Evolutionary conservation across 495 filamentous ascomycete species (phyloP).

Genomic region (Xanthoparmelia taractica): DNA sequence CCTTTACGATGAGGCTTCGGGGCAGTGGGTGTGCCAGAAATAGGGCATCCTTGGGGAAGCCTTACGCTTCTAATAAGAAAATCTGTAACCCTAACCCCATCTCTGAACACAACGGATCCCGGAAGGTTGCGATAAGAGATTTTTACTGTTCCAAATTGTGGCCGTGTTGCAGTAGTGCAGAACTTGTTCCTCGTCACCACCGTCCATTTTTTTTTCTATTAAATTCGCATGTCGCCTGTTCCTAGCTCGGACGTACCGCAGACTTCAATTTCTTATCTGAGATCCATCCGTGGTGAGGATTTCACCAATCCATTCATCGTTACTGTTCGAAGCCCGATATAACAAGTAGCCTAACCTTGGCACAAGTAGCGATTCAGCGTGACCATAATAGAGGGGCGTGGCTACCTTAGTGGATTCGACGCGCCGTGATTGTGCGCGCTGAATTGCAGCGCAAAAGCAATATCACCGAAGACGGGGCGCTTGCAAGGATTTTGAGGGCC

Average conservation of each 20-base stretch:
- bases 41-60: too few species aligned
- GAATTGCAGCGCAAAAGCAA: not conserved
- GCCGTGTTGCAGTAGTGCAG: not conserved
- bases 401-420: not conserved
- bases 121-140: not conserved
- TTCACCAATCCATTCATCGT: too few species aligned
- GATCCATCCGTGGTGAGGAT: not conserved
- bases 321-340: not conserved
- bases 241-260: not conserved
- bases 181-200: not conserved
- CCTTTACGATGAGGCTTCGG: too few species aligned
- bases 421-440: not conserved
- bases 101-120: not conserved
- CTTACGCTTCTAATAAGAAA: too few species aligned
- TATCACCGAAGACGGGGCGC: not conserved
- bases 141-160: not conserved
- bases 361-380: not conserved
- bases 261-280: not conserved
- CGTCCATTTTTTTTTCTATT: not conserved
- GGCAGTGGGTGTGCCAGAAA: not conserved
- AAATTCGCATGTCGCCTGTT: not conserved
- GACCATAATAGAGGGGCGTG: not conserved
- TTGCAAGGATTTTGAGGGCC: not conserved
- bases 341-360: not conserved
- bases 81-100: not conserved